Conservation (phyloP, 495 filamentous ascomycete genomes). For the Cercophora newfieldiana region DNA sequence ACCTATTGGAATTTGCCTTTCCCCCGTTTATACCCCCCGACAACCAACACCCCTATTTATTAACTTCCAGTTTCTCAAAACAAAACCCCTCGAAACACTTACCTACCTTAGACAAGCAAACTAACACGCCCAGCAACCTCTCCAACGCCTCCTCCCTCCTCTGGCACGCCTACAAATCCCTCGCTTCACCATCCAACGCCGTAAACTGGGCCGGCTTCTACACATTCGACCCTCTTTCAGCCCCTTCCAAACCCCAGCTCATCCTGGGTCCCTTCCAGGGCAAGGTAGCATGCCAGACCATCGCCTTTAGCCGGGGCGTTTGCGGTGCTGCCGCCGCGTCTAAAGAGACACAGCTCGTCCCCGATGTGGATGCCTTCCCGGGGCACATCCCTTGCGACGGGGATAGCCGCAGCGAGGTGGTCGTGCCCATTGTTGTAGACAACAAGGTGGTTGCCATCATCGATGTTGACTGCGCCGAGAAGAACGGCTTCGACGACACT, state of each 20-base stretch:
- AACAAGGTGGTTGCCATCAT: constrained; percentile 75
- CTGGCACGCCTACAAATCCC: constrained; percentile 80
- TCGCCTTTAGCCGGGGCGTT: constrained; percentile 75
- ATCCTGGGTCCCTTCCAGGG: constrained; percentile 89
- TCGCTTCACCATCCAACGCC: constrained; percentile 67
- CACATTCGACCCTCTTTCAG: constrained; percentile 62
- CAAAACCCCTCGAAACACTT: not conserved
- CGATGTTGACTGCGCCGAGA: constrained; percentile 77
- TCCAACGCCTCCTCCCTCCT: constrained; percentile 82
- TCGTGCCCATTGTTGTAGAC: constrained; percentile 71
- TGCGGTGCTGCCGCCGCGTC: constrained; percentile 75
- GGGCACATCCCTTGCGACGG: constrained; percentile 92
- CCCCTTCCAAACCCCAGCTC: constrained; percentile 49
- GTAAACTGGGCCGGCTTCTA: constrained; percentile 96
- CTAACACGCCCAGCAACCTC: constrained; percentile 62
- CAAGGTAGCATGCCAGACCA: constrained; percentile 84
- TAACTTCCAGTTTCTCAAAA: too few relatives aligned
- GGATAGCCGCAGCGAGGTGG: constrained; percentile 83
- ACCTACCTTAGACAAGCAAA: too few relatives aligned
- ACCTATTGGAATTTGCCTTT: too few relatives aligned
- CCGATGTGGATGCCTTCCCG: constrained; percentile 74
- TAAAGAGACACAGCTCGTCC: constrained; percentile 66
- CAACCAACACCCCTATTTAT: too few relatives aligned
- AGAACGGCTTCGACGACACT: constrained; percentile 71
- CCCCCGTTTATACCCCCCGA: too few relatives aligned